phyloP scores from a whole-genome alignment of 1,139 yeast species.

The Hyphopichia pseudoburtonii region DNA sequence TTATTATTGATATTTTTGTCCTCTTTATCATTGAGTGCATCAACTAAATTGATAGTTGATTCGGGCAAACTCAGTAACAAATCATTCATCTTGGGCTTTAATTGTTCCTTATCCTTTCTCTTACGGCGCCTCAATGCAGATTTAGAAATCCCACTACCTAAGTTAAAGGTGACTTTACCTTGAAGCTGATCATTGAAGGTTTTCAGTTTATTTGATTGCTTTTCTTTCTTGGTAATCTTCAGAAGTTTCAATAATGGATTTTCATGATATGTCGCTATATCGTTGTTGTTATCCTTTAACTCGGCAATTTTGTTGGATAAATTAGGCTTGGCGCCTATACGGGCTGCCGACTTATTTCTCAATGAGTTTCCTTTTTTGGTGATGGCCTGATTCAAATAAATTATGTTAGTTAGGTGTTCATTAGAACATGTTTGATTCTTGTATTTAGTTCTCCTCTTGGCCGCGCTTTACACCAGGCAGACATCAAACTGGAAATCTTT shows the following conservation, averaged over 20 bases:
- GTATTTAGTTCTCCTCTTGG: no score
- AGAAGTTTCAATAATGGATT: conserved; percentile 57
- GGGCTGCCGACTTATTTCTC: conserved; percentile 31
- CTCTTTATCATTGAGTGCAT: conserved; percentile 3
- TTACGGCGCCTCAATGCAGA: conserved; percentile 66
- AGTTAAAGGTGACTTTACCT: conserved; percentile 30
- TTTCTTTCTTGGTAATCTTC: conserved; percentile 56
- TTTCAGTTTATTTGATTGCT: conserved; percentile 37
- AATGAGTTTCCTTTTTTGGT: conserved; percentile 36
- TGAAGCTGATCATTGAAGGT: conserved; percentile 28
- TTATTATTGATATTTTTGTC: conserved; percentile 1
- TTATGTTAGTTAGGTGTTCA: no score
- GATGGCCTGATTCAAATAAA: no score
- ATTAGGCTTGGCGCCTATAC: conserved; percentile 15
- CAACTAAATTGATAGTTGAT: conserved; percentile 10
- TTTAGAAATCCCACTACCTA: conserved; percentile 53
- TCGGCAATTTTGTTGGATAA: conserved; percentile 28
- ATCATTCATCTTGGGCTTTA: conserved; percentile 67
- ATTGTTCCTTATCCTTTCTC: conserved; percentile 59
- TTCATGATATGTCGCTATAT: conserved; percentile 25
- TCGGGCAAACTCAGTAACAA: conserved; percentile 53
- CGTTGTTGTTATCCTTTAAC: conserved; percentile 19
- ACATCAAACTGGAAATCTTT: no score
- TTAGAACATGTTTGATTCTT: no score
- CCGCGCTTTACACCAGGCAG: no score